Base-by-base conservation (phyloP, 2,329 filamentous ascomycete genomes). In the Didymella keratinophila region DNA sequence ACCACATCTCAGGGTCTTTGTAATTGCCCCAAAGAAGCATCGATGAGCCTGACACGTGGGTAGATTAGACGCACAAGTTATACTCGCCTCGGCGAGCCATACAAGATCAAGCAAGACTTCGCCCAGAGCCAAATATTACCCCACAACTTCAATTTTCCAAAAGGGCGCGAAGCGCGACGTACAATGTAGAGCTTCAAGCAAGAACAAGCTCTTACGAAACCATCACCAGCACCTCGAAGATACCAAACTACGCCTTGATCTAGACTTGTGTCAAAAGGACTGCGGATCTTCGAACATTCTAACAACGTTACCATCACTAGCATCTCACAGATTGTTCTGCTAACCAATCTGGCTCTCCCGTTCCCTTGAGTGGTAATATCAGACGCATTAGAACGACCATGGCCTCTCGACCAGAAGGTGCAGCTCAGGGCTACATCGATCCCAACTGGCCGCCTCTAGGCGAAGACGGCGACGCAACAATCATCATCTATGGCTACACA, bases 401-500 rank as follows among this genome's bases (percentile, higher is more conserved):
- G 55, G 48, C 48, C 44, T 49, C 56, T 21, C 43, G 20, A 4
- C 56, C 53, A 21, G 51, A 25, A 39, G 53, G 46, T 14, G 27
- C 57, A 30, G 45, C 60, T 27, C 58, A 58, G 7, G 73, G 81
- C 62, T 84, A 83, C 49, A 72, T 83, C 54, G 82, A 86, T 65
- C 83, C 83, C 32, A 78, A 82, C 69, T 84, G 82, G 56, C 81
- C 82, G 41, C 82, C 81, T 45, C 82, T 82, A 9, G 75, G 76
- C 37, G 78, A 78, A 4, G 64, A 74, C 2, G 77, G 78, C 67
- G 81, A 84, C 66, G 80, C 81, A 1, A 72, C 59, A 12, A 62
- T 72, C 25, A 68, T 71, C 25, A 68, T 72, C 47, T 68, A 71
- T 46, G 72, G 83, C 0, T 79, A 80, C 30, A 78, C 75, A 4